These are phyloP conservation scores for Inonotus hispidus DNA, from an alignment of 1,284 basidiomycete species.

Conservation along the genomic window DNA sequence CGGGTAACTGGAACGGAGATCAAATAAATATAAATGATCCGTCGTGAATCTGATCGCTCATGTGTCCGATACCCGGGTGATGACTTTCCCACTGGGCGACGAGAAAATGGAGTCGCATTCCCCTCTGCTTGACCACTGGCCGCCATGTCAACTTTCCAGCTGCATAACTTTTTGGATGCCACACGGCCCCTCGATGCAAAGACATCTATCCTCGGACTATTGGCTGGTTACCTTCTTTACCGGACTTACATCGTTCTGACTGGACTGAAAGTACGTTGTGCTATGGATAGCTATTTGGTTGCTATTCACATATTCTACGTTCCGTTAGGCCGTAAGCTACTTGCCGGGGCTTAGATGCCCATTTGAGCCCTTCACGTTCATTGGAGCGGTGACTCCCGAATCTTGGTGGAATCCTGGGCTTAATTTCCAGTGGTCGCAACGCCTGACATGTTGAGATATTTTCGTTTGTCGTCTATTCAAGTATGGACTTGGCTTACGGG, in stretches of 20 bases:
- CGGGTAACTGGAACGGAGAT: background rate
- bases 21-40: background rate
- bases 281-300: background rate
- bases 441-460: constrained; percentile 27
- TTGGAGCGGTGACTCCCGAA: constrained; percentile 34
- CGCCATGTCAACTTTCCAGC: background rate
- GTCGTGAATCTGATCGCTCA: background rate
- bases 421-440: constrained; percentile 35
- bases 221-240: background rate
- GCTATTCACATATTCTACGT: background rate
- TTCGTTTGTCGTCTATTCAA: background rate
- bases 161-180: background rate
- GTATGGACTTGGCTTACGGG: background rate
- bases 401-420: constrained; percentile 41
- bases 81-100: background rate
- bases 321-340: background rate
- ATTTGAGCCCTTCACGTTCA: constrained; percentile 33
- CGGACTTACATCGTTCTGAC: background rate
- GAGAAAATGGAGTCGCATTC: background rate
- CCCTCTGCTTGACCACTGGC: background rate
- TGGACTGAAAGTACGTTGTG: constrained; percentile 1
- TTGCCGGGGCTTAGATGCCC: constrained; percentile 11
- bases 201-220: background rate
- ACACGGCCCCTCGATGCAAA: background rate
- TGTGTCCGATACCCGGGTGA: background rate